Evolutionary conservation across 805 yeast genomes (phyloP).

Genomic region (Candida corydali): DNA sequence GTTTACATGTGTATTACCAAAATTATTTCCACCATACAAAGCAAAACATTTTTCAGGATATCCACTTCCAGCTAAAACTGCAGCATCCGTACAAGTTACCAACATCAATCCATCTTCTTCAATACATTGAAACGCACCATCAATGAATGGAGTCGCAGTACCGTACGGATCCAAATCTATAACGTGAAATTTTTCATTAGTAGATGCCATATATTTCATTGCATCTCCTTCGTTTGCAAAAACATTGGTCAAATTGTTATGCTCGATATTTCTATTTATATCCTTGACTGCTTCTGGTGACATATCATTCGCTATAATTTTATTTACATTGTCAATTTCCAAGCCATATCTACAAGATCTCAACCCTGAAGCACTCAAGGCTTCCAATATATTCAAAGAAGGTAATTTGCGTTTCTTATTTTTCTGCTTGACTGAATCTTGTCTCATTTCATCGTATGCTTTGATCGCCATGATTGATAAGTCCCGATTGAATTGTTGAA

Average conservation of each 20-base stretch:
- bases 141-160: conserved; percentile 93
- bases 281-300: conserved; percentile 80
- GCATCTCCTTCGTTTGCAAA: conserved; percentile 83
- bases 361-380: conserved; percentile 90
- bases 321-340: conserved; percentile 74
- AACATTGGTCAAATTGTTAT: conserved; percentile 62
- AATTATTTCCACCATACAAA: conserved; percentile 86
- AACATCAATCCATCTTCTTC: conserved; percentile 79
- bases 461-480: conserved; percentile 77
- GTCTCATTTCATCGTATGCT: conserved; percentile 74
- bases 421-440: conserved; percentile 12
- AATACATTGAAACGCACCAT: conserved; percentile 83
- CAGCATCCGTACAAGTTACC: conserved; percentile 95
- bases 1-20: conserved; percentile 50
- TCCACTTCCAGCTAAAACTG: conserved; percentile 92
- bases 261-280: conserved; percentile 65
- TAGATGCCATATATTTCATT: conserved; percentile 63
- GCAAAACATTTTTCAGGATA: conserved; percentile 97
- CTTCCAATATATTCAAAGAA: conserved; percentile 72
- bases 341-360: conserved; percentile 91
- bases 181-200: conserved; percentile 63
- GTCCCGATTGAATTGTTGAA: conserved; percentile 96
- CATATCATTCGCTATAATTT: conserved; percentile 85
- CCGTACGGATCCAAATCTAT: conserved; percentile 98
- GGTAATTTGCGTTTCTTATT: conserved; percentile 15